These are phyloP conservation scores for Pleurotus djamor DNA, from an alignment of 768 basidiomycete species.

Conservation along the genomic window DNA sequence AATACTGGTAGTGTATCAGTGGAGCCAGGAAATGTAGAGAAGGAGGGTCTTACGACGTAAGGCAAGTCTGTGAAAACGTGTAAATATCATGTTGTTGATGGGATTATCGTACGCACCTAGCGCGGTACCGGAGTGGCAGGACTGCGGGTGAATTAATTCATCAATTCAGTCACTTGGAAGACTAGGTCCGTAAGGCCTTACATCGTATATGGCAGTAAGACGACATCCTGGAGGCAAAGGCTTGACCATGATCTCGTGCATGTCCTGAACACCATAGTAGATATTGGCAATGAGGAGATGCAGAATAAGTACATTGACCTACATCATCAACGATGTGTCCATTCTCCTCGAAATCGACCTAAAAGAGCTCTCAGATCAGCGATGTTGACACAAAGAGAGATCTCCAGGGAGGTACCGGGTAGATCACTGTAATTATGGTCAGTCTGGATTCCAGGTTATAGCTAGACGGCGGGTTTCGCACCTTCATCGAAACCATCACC, in stretches of 20 bases:
- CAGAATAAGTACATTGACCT: too few relatives aligned
- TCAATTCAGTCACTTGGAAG: too few relatives aligned
- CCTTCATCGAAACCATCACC: conserved; percentile 84
- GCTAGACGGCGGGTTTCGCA: conserved; percentile 16
- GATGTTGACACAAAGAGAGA: background rate
- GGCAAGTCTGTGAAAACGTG: conserved; percentile 52
- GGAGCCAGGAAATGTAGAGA: background rate
- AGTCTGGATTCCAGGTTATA: background rate
- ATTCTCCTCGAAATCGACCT: conserved; percentile 51
- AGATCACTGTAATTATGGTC: conserved; percentile 57
- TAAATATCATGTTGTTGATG: background rate
- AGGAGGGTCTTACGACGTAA: conserved; percentile 47
- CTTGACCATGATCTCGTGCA: conserved; percentile 68
- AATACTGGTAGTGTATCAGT: conserved; percentile 52
- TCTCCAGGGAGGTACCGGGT: conserved; percentile 44
- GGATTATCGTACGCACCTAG: conserved; percentile 47
- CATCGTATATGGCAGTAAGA: conserved; percentile 80
- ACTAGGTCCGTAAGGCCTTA: conserved; percentile 28
- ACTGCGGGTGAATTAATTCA: conserved; percentile 34
- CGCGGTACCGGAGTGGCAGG: conserved; percentile 85
- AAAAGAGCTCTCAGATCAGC: conserved; percentile 71
- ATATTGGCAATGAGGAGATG: conserved; percentile 4
- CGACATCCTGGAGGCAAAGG: conserved; percentile 41
- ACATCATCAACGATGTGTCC: conserved; percentile 92
- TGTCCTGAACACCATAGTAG: conserved; percentile 34